Percentiles rank a stretch among this genome's conserved stretches.
Evolutionary conservation across 2,329 filamentous ascomycete species (phyloP).

Genomic region (Tolypocladium endophyticum): DNA sequence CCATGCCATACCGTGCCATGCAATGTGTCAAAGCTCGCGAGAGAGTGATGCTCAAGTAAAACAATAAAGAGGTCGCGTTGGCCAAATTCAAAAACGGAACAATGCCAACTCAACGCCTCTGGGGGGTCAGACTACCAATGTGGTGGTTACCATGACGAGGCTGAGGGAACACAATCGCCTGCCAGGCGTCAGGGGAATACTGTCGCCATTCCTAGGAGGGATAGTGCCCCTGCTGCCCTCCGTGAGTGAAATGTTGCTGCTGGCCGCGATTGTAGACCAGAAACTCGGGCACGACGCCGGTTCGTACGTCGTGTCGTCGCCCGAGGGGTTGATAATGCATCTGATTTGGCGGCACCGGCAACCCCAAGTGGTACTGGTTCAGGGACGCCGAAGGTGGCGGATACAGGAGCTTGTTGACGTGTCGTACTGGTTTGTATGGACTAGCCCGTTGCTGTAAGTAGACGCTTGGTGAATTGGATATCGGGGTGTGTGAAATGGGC

Average conservation of each 20-base stretch:
- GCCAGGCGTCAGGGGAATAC: constrained; percentile 4
- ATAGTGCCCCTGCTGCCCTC: constrained; percentile 20
- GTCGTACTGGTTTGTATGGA: constrained; percentile 82
- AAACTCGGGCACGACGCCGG: constrained; percentile 61
- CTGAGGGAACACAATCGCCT: neutral
- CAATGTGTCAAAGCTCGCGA: constrained; percentile 9
- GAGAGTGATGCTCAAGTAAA: constrained; percentile 6
- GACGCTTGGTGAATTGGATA: constrained; percentile 74
- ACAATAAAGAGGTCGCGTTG: constrained; percentile 4
- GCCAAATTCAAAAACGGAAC: neutral
- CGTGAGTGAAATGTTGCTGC: constrained; percentile 15
- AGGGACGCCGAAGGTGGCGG: constrained; percentile 74
- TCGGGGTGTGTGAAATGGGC: constrained; percentile 48
- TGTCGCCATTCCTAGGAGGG: constrained; percentile 21
- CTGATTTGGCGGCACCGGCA: constrained; percentile 52
- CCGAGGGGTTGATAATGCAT: constrained; percentile 79
- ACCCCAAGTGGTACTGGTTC: constrained; percentile 56
- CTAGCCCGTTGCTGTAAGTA: constrained; percentile 83
- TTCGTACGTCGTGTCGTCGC: constrained; percentile 55
- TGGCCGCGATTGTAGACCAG: constrained; percentile 23
- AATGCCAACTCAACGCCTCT: neutral
- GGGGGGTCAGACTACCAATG: neutral
- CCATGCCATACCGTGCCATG: constrained; percentile 19
- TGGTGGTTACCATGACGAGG: neutral
- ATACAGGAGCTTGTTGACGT: constrained; percentile 83